Base-by-base conservation (phyloP, 2,329 filamentous ascomycete species). In the Botrytis byssoidea region DNA sequence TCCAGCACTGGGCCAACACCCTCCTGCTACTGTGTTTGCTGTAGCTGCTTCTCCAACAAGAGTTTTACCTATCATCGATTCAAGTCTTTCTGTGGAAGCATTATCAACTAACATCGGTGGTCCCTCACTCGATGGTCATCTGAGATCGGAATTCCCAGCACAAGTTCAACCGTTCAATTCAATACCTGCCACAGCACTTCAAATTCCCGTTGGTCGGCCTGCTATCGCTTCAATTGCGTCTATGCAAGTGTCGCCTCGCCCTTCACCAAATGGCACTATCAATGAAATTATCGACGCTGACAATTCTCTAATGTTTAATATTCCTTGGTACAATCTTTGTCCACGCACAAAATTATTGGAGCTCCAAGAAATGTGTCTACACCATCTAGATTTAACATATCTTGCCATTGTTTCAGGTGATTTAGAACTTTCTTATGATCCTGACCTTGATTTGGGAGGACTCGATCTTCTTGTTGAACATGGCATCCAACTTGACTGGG, bases 211-310 rank as follows among this genome's bases (percentile, higher is more conserved):
- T 51, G 25, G 12, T 51, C 4, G 12, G 5, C 12, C 12, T 5
- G 25, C 25, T 51, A 0, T n/a, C 12, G 2, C 10, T n/a, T 51
- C 48, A 7, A 51, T 14, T 51, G 0, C 25, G 0, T n/a, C 4
- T 14, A n/a, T n/a, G 48, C 22, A 51, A n/a, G 12, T 51, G 10
- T 5, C 12, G 0, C 48, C 25, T 51, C 10, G 12, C 25, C 2
- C 10, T 51, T n/a, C 3, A 14, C 4, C 4, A 16, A 5, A 16
- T 16, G 25, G 4, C 4, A 51, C 22, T 16, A 14, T n/a, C 48
- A 12, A 48, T 48, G 22, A 48, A 48, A 5, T 48, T 1, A n/a
- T n/a, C 2, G 25, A n/a, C 2, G 25, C 12, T 51, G 48, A 14
- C 4, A n/a, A 51, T 14, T 5, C 12, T 51, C 4, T 10, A 4